phyloP scores from a whole-genome alignment of 345 rosid genomes.

The Triadica sebifera region DNA sequence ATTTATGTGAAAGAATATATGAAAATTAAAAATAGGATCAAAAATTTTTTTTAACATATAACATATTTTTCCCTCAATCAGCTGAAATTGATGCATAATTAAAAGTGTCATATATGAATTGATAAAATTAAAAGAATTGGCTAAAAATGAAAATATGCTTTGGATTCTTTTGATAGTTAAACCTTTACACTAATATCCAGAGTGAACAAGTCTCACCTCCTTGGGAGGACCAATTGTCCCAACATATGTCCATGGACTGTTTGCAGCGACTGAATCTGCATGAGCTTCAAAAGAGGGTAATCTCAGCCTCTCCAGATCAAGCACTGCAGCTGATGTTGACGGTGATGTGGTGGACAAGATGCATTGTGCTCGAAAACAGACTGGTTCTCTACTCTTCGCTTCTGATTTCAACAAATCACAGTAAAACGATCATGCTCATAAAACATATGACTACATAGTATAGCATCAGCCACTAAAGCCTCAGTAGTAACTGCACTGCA shows the following conservation, averaged over 20 bases:
- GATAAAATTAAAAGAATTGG: neutral
- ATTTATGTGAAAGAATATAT: neutral
- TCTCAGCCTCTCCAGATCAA: conserved; percentile 78
- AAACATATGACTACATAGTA: neutral
- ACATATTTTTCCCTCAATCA: neutral
- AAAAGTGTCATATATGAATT: neutral
- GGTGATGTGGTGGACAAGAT: conserved; percentile 60
- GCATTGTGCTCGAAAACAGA: conserved; percentile 59
- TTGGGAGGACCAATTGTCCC: conserved; percentile 50
- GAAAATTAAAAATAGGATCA: neutral
- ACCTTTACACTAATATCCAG: neutral
- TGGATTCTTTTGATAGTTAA: neutral
- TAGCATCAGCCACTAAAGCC: conserved; percentile 4
- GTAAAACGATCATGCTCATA: conserved; percentile 6
- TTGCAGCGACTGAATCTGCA: conserved; percentile 44
- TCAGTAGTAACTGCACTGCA: neutral
- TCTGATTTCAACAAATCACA: conserved; percentile 36
- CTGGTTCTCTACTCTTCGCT: conserved; percentile 57
- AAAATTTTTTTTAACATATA: neutral
- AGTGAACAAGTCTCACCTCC: conserved; percentile 46
- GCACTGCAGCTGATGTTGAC: conserved; percentile 40
- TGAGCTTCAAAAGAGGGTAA: conserved; percentile 62
- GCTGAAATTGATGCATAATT: neutral
- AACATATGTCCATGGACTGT: conserved; percentile 61
- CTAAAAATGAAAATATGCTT: neutral